Evolutionary conservation across 2,329 filamentous ascomycete genomes (phyloP).

Genomic region (Phyllosticta citrichinensis): DNA sequence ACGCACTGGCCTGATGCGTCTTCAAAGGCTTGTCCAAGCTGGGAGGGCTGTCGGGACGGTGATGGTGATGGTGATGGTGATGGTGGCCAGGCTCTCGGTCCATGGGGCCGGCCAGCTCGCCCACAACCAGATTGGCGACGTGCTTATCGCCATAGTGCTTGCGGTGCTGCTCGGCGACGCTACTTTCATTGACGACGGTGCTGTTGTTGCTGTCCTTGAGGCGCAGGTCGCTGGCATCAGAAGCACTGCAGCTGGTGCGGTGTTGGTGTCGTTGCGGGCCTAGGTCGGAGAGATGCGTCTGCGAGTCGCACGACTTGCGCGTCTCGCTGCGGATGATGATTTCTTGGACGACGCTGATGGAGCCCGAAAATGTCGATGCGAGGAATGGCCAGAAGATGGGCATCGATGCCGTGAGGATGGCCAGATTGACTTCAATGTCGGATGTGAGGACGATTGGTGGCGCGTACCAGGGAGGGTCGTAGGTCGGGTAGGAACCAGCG

Average conservation of each 20-base stretch:
- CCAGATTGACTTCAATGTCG: constrained; percentile 15
- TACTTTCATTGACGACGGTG: background rate
- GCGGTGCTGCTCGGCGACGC: background rate
- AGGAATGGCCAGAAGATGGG: constrained; percentile 17
- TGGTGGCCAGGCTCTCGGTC: background rate
- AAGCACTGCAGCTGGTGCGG: background rate
- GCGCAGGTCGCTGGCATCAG: background rate
- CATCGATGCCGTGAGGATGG: constrained; percentile 14
- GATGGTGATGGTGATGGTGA: background rate
- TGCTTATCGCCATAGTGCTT: constrained; percentile 4
- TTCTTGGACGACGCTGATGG: constrained; percentile 8
- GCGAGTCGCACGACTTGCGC: background rate
- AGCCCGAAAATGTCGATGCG: background rate
- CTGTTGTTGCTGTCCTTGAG: background rate
- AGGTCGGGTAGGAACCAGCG: constrained; percentile 5
- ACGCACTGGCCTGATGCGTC: constrained; percentile 2
- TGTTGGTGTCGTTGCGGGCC: background rate
- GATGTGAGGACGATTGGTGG: constrained; percentile 13
- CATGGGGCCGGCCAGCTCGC: background rate
- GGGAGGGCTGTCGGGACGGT: background rate
- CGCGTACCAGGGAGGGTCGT: constrained; percentile 10
- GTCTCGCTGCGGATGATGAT: constrained; percentile 9
- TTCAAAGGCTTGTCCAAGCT: background rate
- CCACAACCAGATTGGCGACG: constrained; percentile 2
- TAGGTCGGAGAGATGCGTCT: background rate